phyloP scores from a whole-genome alignment of 2,329 filamentous ascomycete genomes.

The Coniella lustricola region DNA sequence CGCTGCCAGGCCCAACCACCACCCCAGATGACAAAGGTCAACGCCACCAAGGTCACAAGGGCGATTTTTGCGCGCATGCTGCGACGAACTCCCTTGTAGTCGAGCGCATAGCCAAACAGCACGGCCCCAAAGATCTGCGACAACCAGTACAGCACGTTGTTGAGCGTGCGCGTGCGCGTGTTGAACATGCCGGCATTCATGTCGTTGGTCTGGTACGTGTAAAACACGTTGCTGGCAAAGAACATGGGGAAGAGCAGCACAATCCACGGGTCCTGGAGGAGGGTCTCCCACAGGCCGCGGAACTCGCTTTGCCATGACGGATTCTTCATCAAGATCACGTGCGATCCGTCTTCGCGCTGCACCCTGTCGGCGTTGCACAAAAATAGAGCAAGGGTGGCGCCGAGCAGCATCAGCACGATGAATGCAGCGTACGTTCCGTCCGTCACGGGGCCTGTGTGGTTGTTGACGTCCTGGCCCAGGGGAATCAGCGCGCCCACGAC shows the following conservation, averaged over 20 bases:
- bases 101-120: slow-evolving; percentile 65
- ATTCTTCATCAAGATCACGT: slow-evolving; percentile 84
- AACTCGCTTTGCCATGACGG: slow-evolving; percentile 80
- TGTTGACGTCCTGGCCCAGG: slow-evolving; percentile 65
- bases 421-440: slow-evolving; percentile 87
- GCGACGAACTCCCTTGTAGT: slow-evolving; percentile 52
- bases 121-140: slow-evolving; percentile 72
- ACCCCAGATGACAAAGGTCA: slow-evolving; percentile 77
- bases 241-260: slow-evolving; percentile 76
- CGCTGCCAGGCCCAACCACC: slow-evolving; percentile 74
- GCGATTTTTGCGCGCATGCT: slow-evolving; percentile 59
- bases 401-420: slow-evolving; percentile 71
- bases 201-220: slow-evolving; percentile 66
- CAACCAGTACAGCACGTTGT: slow-evolving; percentile 71
- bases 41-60: slow-evolving; percentile 52
- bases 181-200: slow-evolving; percentile 67
- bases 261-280: slow-evolving; percentile 65
- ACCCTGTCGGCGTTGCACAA: slow-evolving; percentile 67
- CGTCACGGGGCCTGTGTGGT: slow-evolving; percentile 44
- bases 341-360: slow-evolving; percentile 68
- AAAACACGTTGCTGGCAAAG: slow-evolving; percentile 73
- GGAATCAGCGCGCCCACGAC: slow-evolving; percentile 77
- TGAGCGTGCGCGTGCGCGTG: slow-evolving; percentile 65
- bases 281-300: slow-evolving; percentile 65
- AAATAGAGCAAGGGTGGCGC: slow-evolving; percentile 61